Evolutionary conservation across 257 asterid species (phyloP).

Genomic region (Ophiorrhiza pumila): DNA sequence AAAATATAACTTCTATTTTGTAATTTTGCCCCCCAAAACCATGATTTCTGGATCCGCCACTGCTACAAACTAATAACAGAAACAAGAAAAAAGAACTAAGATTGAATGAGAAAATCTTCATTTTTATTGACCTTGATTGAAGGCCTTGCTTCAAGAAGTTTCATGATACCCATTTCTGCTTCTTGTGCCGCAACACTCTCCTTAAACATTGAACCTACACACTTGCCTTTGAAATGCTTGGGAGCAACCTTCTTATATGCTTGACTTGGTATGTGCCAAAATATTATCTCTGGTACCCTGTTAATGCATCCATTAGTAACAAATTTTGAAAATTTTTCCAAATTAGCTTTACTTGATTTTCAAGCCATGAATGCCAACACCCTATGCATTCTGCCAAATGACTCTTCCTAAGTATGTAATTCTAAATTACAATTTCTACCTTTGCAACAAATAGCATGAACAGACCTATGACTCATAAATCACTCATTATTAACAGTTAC

Average conservation of each 20-base stretch:
- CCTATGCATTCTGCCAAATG: background rate
- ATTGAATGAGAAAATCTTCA: background rate
- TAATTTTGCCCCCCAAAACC: too few species aligned
- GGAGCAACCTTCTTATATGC: slow-evolving; percentile 56
- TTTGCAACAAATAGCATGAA: background rate
- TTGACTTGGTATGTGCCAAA: slow-evolving; percentile 87
- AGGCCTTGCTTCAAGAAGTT: slow-evolving; percentile 57
- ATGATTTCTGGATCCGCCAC: too few species aligned
- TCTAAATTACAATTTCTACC: background rate
- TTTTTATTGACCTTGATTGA: slow-evolving; percentile 58
- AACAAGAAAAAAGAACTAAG: background rate
- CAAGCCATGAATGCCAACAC: background rate
- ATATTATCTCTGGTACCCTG: slow-evolving; percentile 80
- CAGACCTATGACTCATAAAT: background rate
- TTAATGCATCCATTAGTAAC: background rate
- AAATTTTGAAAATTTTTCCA: background rate
- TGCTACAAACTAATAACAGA: background rate
- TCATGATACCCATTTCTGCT: slow-evolving; percentile 88
- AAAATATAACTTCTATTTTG: too few species aligned
- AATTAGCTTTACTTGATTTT: background rate
- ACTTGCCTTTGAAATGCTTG: slow-evolving; percentile 23
- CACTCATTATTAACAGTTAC: background rate
- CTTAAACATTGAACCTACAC: slow-evolving; percentile 75
- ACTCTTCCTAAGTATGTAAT: background rate
- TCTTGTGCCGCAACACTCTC: slow-evolving; percentile 80